Evolutionary conservation across 2,329 filamentous ascomycete genomes (phyloP).

Genomic region (Acrocalymma vagum): DNA sequence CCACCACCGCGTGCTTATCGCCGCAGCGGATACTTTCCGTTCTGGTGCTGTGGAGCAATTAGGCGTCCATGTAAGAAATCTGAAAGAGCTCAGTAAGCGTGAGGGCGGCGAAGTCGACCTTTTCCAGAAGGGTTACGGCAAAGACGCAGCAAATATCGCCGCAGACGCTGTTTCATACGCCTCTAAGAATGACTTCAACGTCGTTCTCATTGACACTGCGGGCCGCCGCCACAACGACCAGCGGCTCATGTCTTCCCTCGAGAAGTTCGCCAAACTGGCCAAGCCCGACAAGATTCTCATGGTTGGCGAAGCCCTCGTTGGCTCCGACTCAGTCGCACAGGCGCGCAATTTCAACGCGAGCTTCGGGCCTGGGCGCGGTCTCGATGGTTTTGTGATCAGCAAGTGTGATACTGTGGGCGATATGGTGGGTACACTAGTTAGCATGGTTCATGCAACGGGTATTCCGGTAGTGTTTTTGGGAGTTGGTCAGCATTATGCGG

Average conservation of each 20-base stretch:
- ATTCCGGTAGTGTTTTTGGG: slow-evolving; percentile 95
- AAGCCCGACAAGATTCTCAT: slow-evolving; percentile 98
- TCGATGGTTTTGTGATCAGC: slow-evolving; percentile 98
- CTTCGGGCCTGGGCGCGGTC: slow-evolving; percentile 79
- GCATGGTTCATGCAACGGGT: slow-evolving; percentile 95
- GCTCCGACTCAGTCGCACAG: slow-evolving; percentile 93
- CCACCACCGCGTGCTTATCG: slow-evolving; percentile 93
- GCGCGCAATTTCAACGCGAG: slow-evolving; percentile 95
- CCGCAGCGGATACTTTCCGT: slow-evolving; percentile 95
- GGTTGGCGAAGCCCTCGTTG: slow-evolving; percentile 92
- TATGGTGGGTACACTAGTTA: slow-evolving; percentile 96
- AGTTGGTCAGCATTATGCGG: slow-evolving; percentile 73
- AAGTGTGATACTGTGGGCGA: slow-evolving; percentile 99
- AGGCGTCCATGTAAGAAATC: slow-evolving; percentile 91
- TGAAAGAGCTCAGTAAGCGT: slow-evolving; percentile 85
- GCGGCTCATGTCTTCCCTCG: slow-evolving; percentile 92
- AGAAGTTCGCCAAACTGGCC: slow-evolving; percentile 97
- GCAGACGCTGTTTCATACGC: slow-evolving; percentile 91
- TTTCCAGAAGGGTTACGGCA: slow-evolving; percentile 97
- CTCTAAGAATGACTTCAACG: slow-evolving; percentile 79
- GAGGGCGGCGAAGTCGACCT: slow-evolving; percentile 85
- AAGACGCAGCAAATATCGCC: slow-evolving; percentile 94
- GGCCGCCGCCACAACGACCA: slow-evolving; percentile 95
- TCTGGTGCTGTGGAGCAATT: slow-evolving; percentile 97
- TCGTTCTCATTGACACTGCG: slow-evolving; percentile 96